A percentile compares a stretch with the other conserved stretches of the same genome.
Conservation (phyloP, 768 basidiomycete genomes). For the Suillus fuscotomentosus region DNA sequence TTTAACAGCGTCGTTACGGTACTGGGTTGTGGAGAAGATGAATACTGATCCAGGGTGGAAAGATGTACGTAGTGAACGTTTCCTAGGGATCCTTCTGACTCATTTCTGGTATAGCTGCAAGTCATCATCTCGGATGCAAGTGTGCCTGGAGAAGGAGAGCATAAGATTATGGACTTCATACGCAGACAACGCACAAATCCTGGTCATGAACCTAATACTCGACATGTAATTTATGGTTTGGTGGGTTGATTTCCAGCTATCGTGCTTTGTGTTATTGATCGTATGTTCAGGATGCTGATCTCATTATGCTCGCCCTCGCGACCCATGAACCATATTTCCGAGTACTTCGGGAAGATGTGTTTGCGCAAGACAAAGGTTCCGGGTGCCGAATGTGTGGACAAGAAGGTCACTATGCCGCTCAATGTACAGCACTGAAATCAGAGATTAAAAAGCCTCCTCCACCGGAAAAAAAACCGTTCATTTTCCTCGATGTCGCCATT, state of each 20-base stretch:
- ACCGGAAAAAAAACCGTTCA: slow-evolving; percentile 85
- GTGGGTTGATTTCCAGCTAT: slow-evolving; percentile 41
- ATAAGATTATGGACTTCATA: slow-evolving; percentile 99
- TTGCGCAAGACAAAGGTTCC: slow-evolving; percentile 74
- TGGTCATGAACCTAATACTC: slow-evolving; percentile 93
- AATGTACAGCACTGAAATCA: slow-evolving; percentile 83
- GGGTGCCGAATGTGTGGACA: slow-evolving; percentile 93
- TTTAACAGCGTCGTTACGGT: slow-evolving; percentile 82
- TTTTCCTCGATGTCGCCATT: slow-evolving; percentile 96
- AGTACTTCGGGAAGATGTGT: slow-evolving; percentile 97
- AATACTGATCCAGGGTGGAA: slow-evolving; percentile 97
- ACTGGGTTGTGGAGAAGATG: slow-evolving; percentile 96
- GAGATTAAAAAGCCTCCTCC: slow-evolving; percentile 58
- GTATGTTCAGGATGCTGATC: slow-evolving; percentile 84
- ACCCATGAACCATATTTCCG: slow-evolving; percentile 99
- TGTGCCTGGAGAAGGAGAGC: slow-evolving; percentile 98
- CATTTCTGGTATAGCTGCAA: slow-evolving; percentile 59
- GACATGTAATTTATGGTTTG: slow-evolving; percentile 96
- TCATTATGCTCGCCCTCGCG: slow-evolving; percentile 97
- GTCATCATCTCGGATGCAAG: slow-evolving; percentile 96
- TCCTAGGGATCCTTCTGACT: not conserved
- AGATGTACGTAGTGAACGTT: slow-evolving; percentile 50
- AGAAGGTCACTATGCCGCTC: slow-evolving; percentile 92
- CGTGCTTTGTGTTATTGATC: slow-evolving; percentile 9
- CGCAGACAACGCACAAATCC: slow-evolving; percentile 83